Evolutionary conservation across 257 asterid genomes (phyloP).

Genomic region (Echites panduratus): DNA sequence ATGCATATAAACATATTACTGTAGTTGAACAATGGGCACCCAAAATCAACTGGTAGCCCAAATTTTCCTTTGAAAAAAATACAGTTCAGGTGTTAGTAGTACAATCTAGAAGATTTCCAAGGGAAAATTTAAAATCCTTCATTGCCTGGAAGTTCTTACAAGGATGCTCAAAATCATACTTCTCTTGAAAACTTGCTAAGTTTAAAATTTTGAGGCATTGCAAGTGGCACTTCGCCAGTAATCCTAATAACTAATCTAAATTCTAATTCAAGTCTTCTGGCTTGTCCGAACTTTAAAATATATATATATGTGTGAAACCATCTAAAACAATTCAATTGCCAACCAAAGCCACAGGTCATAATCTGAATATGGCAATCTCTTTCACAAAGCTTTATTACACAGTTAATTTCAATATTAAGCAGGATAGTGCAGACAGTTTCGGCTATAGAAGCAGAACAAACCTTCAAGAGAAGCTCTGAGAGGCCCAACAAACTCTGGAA

Average conservation of each 20-base stretch:
- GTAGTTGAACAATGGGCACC: background rate
- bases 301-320: too few species aligned
- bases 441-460: conserved; percentile 18
- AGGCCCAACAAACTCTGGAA: conserved; percentile 67
- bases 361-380: background rate
- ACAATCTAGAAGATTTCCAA: background rate
- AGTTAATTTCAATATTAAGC: background rate
- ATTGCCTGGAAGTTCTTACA: background rate
- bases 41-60: background rate
- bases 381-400: background rate
- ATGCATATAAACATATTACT: background rate
- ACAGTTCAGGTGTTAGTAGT: background rate
- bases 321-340: background rate
- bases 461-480: conserved; percentile 88
- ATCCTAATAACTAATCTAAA: background rate
- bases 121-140: background rate
- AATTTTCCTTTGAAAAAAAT: background rate
- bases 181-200: background rate
- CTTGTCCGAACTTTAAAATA: background rate
- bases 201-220: background rate
- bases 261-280: background rate
- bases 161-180: background rate
- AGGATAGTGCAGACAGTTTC: background rate
- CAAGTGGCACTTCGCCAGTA: background rate
- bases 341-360: background rate